Evolutionary conservation across 2,329 filamentous ascomycete species (phyloP).

Genomic region (Colletotrichum godetiae): DNA sequence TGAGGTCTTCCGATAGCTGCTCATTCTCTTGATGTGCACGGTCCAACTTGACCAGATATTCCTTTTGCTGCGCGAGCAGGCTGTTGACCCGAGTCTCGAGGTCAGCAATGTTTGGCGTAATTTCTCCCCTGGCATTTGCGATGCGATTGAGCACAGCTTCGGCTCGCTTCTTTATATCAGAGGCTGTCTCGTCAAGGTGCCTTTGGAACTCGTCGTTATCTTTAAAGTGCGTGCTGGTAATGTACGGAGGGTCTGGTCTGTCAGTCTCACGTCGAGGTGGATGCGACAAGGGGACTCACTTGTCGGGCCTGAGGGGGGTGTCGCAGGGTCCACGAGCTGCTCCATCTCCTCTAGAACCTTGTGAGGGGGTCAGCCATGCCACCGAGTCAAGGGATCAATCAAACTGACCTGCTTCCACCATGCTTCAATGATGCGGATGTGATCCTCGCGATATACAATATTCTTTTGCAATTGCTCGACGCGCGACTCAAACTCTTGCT

Average conservation of each 20-base stretch:
- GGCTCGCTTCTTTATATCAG: conserved; percentile 80
- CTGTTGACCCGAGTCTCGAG: conserved; percentile 81
- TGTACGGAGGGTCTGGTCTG: conserved; percentile 62
- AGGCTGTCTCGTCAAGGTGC: conserved; percentile 81
- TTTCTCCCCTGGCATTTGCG: conserved; percentile 60
- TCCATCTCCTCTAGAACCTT: conserved; percentile 75
- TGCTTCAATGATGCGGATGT: conserved; percentile 87
- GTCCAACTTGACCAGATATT: conserved; percentile 80
- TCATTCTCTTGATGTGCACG: conserved; percentile 83
- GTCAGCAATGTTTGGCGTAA: conserved; percentile 75
- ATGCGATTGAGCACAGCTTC: conserved; percentile 74
- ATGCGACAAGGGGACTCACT: conserved; percentile 21
- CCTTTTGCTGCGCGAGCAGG: conserved; percentile 85
- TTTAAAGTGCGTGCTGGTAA: conserved; percentile 71
- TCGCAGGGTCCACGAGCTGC: conserved; percentile 63
- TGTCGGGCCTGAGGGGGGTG: conserved; percentile 44
- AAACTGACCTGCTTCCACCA: conserved; percentile 91
- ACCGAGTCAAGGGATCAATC: conserved; percentile 24
- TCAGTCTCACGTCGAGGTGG: conserved; percentile 40
- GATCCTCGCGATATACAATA: conserved; percentile 88
- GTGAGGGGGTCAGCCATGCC: conserved; percentile 39
- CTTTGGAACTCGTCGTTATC: conserved; percentile 79
- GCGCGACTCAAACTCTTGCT: conserved; percentile 81
- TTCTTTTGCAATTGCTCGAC: conserved; percentile 84
- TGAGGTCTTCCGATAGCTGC: conserved; percentile 85